These are phyloP conservation scores for Tulasnella sp. DNA, from an alignment of 768 basidiomycete genomes.

Conservation along the genomic window DNA sequence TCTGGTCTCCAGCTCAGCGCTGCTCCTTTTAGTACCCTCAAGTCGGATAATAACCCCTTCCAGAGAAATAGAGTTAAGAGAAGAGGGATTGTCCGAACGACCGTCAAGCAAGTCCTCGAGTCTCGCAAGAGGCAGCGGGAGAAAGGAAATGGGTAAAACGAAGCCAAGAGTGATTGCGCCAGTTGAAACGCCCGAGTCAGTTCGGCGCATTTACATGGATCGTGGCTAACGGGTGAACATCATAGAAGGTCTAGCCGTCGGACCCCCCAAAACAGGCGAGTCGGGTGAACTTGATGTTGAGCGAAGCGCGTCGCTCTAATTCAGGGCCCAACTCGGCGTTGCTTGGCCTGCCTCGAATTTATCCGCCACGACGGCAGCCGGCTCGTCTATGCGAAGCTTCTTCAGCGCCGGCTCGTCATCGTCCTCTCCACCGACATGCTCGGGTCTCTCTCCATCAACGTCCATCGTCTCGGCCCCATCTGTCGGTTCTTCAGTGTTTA, in stretches of 20 bases:
- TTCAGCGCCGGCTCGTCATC: constrained; percentile 49
- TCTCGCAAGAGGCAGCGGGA: background rate
- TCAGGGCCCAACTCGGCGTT: background rate
- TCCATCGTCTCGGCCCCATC: constrained; percentile 47
- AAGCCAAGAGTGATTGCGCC: background rate
- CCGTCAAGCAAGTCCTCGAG: background rate
- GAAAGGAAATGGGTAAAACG: constrained; percentile 1
- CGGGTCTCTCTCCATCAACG: constrained; percentile 42
- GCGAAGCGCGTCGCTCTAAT: background rate
- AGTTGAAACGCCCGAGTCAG: too few relatives aligned
- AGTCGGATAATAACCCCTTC: background rate
- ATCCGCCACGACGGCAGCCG: constrained; percentile 80
- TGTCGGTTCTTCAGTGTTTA: background rate
- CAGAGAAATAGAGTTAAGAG: background rate
- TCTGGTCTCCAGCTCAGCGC: background rate
- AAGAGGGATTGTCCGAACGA: background rate
- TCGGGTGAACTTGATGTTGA: background rate
- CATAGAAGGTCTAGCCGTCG: background rate
- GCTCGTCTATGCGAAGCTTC: constrained; percentile 60
- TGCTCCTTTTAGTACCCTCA: constrained; percentile 9
- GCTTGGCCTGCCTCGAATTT: constrained; percentile 94
- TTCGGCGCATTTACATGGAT: too few relatives aligned
- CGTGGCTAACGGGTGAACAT: too few relatives aligned
- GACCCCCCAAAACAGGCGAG: background rate
- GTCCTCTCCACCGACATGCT: constrained; percentile 52